Evolutionary conservation across 2,329 filamentous ascomycete genomes (phyloP).

Genomic region (Penicillium sp.): DNA sequence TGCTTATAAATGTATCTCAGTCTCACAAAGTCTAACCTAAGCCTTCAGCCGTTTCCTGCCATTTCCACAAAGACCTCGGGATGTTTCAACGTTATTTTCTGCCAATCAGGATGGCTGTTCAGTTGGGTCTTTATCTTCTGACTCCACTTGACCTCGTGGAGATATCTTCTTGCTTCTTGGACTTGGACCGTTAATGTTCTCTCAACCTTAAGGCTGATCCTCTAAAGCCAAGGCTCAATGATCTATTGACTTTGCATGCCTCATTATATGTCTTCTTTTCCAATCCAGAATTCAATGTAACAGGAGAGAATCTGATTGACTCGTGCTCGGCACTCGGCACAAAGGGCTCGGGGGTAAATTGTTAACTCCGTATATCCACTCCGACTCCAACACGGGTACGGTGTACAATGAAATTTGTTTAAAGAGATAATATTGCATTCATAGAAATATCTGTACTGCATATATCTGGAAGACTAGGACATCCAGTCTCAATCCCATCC

Average conservation of each 20-base stretch:
- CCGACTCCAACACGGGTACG: background rate
- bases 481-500: background rate
- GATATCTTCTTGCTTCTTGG: background rate
- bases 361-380: background rate
- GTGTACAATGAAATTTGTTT: background rate
- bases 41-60: background rate
- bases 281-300: background rate
- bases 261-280: background rate
- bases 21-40: background rate
- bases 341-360: background rate
- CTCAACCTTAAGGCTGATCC: too few species aligned
- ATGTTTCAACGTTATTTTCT: background rate
- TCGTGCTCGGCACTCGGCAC: background rate
- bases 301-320: background rate
- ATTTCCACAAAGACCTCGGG: background rate
- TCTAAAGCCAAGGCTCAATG: background rate
- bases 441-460: background rate
- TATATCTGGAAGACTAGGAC: background rate
- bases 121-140: background rate
- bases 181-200: background rate
- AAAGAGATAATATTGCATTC: background rate
- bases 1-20: background rate
- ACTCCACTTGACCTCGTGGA: constrained; percentile 11
- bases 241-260: background rate
- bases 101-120: constrained; percentile 1